Base-by-base conservation (phyloP, 345 rosid genomes). In the Atalantia buxifolia region DNA sequence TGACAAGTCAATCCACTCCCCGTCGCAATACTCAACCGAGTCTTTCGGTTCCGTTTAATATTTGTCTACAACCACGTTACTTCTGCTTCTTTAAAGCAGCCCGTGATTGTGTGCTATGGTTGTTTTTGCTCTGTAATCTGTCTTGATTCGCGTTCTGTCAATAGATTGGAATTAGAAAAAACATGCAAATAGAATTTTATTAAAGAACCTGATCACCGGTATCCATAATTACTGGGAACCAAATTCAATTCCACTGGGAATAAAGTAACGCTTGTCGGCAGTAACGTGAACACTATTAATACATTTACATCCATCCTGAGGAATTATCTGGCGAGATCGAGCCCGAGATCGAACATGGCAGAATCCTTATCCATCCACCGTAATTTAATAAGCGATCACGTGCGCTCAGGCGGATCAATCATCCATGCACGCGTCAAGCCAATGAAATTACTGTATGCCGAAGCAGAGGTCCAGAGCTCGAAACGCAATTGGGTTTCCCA, bases 201-300 rank as follows among this genome's bases (percentile, higher is more conserved):
- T 25, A 36, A 45, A 69, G 82, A 72, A 36, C 45, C 40, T 63
- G 56, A 28, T 61, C 0, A 19, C 2, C 9, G 9, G 25, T 0
- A 60, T 35, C 19, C 28, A 5, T 9, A 60, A 6, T 42, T 42
- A 7, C 1, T 4, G 1, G 21, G 61, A 64, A 75, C 48, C 27
- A 30, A 22, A 61, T 78, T 75, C 55, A 38, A 9, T 40, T 22
- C 27, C 56, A 66, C 22, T 31, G 59, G 59, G 66, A 60, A 78
- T 61, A 40, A 74, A 78, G 33, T 36, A 38, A 42, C 31, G 24
- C 33, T 38, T 5, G 9, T 55, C 56, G 48, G 66, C 59, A 16
- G 71, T 74, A 66, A 67, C 36, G 77, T 55, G 76, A 53, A n/a
- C 60, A 61, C 57, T 72, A 67, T 66, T 48, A 81, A 50, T 77